These are phyloP conservation scores for Tanacetum coccineum DNA, from an alignment of 129 eudicot genomes.

Conservation along the genomic window DNA sequence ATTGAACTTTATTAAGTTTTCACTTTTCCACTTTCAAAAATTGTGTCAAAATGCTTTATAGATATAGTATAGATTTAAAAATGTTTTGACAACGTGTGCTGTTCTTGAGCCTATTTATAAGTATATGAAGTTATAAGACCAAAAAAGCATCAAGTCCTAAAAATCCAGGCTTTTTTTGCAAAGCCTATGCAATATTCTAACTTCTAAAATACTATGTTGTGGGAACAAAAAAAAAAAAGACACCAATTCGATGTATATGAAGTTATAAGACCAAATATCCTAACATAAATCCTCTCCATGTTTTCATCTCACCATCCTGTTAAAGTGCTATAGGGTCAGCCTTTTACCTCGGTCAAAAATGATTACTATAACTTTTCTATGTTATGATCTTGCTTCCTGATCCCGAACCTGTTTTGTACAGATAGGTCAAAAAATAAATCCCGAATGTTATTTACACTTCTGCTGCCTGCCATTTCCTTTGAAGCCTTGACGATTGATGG, in stretches of 20 bases:
- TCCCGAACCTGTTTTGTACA: slow-evolving; percentile 54
- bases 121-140: too few species aligned
- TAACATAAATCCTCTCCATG: slow-evolving; percentile 32
- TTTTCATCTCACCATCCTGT: slow-evolving; percentile 27
- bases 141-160: too few species aligned
- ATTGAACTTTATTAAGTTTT: too few species aligned
- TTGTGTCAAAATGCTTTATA: too few species aligned
- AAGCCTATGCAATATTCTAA: too few species aligned
- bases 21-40: too few species aligned
- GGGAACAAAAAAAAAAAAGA: slow-evolving; percentile 13
- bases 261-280: slow-evolving; percentile 33
- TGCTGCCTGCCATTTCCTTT: slow-evolving; percentile 36
- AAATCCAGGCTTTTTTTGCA: too few species aligned
- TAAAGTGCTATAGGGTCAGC: slow-evolving; percentile 25
- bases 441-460: slow-evolving; percentile 42
- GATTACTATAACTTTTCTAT: slow-evolving; percentile 28
- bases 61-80: too few species aligned
- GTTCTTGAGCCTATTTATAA: too few species aligned
- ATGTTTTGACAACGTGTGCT: too few species aligned
- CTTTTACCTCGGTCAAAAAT: slow-evolving; percentile 32
- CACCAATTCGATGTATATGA: slow-evolving; percentile 33
- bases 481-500: slow-evolving; percentile 51
- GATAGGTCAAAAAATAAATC: slow-evolving; percentile 36
- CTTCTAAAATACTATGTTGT: too few species aligned
- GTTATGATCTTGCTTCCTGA: slow-evolving; percentile 22